Evolutionary conservation across 1,139 yeast genomes (phyloP), one percentile per base, ranked within the genome.

Genomic region (Yamadazyma conglobata): DNA sequence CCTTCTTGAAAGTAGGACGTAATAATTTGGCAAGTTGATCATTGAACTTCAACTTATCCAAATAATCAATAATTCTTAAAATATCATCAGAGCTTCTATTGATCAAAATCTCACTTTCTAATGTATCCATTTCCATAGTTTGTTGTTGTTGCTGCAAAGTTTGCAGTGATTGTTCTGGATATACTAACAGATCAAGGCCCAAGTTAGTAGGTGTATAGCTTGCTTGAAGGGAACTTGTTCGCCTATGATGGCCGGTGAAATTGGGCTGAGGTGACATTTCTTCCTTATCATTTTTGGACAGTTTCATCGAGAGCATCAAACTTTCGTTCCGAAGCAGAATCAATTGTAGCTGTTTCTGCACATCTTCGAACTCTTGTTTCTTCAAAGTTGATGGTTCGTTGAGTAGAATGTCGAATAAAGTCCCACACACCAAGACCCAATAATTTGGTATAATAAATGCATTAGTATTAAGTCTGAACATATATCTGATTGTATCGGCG

Each of bases 381-480:
- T 31, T 14, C 30, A 29, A 29, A 5, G n/a, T 10, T 3, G 13
- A 10, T 9, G 37, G 26, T 53, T 72, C 47, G 53, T 61, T 41
- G 6, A 55, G 33, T 11, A 85, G 51, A 8, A 76, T 72, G 13
- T 50, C 50, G 31, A 47, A 51, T 14, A 69, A 46, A 0, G 58
- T 44, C 2, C 73, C 66, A 27, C 78, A 79, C 29, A 84, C 58
- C 5, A 70, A 50, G 10, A 70, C 64, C 96, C 96, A 88, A 35
- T 65, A 70, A 31, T 69, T 71, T 0, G 96, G 94, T 22, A 85
- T 68, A n/a, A 88, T 77, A 45, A 88, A 87, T 4, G 80, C 71
- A 45, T 84, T 88, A 50, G 78, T 45, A 66, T 80, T 70, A 45
- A 60, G 56, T 44, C 68, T 67, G 60, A 83, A 86, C 13, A 81